Evolutionary conservation across 2,329 filamentous ascomycete genomes (phyloP), one percentile per base, ranked within the genome.

Genomic region (Beauveria medogensis): DNA sequence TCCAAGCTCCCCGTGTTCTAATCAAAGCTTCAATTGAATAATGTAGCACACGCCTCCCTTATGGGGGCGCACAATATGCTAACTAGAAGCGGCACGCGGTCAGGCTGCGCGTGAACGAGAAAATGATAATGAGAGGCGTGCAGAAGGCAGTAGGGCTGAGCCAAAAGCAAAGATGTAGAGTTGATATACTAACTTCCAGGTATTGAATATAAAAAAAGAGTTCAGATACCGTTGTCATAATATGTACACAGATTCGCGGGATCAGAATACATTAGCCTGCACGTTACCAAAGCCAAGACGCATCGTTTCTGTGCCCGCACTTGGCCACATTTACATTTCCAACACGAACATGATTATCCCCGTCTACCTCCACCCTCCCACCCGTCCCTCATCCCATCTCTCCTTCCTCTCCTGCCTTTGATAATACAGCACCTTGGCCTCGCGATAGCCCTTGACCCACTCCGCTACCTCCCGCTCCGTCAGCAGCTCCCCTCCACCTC

Each of bases 341-440:
- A 22, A 34, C 48, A 12, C 10, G 28, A 8, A 8, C 16, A 28
- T 7, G 22, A 7, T n/a, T 12, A 3, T 34, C n/a, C 5, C 7
- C 14, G 3, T 24, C 85, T 78, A 93, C 69, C 93, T 84, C 94
- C 94, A 97, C 1, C 94, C 94, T 12, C 93, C 93, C 40, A 97
- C 93, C 66, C 93, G 82, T 26, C 93, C 92, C 75, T 97, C 93
- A 72, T 97, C 94, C 94, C 94, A 97, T 67, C 94, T 82, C 69
- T 92, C 89, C 74, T 92, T 96, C 66, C 91, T 84, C 77, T 97
- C 94, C 69, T 88, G 86, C 62, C 94, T 82, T 59, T 92, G 78
- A 69, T 94, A 95, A 64, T 88, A 87, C 61, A 89, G 77, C 67
- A 89, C 89, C 70, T 87, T 90, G 10, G 89, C 90, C 67, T 93